Evolutionary conservation across 768 basidiomycete genomes (phyloP).

Genomic region (Tricholomella constricta): DNA sequence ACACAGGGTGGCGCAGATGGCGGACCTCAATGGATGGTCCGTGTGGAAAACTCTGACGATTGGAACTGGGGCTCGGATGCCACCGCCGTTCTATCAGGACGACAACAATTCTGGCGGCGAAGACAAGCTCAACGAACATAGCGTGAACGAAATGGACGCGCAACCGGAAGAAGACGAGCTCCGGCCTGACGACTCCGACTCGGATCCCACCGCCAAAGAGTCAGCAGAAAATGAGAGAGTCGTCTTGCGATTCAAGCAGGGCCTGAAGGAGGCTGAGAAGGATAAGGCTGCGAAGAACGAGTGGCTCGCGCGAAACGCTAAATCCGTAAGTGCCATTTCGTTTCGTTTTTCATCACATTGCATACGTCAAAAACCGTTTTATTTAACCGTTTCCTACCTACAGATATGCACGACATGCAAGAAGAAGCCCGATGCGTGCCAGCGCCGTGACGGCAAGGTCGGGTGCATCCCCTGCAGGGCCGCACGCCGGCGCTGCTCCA

Average conservation of each 20-base stretch:
- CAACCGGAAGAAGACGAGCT: not conserved
- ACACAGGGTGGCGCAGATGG: no score
- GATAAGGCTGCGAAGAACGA: not conserved
- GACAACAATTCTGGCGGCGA: no score
- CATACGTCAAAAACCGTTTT: not conserved
- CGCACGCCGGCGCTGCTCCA: not conserved
- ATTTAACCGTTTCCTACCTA: not conserved
- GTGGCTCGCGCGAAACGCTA: not conserved
- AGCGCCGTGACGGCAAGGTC: not conserved
- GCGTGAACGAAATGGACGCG: no score
- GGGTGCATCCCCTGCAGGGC: not conserved
- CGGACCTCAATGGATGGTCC: no score
- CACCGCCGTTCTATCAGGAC: no score
- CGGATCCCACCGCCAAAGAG: no score
- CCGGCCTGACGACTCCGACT: not conserved
- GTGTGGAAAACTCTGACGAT: no score
- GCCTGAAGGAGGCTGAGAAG: not conserved
- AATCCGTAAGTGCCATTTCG: not conserved
- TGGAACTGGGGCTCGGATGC: no score
- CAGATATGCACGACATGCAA: not conserved
- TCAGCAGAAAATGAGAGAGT: not conserved
- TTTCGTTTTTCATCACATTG: not conserved
- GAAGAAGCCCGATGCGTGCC: not conserved
- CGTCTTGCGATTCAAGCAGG: not conserved
- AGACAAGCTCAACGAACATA: no score